Evolutionary conservation across 805 yeast species (phyloP), one percentile per base, ranked within the genome.

Genomic region (Teunomyces barrocoloradensis): DNA sequence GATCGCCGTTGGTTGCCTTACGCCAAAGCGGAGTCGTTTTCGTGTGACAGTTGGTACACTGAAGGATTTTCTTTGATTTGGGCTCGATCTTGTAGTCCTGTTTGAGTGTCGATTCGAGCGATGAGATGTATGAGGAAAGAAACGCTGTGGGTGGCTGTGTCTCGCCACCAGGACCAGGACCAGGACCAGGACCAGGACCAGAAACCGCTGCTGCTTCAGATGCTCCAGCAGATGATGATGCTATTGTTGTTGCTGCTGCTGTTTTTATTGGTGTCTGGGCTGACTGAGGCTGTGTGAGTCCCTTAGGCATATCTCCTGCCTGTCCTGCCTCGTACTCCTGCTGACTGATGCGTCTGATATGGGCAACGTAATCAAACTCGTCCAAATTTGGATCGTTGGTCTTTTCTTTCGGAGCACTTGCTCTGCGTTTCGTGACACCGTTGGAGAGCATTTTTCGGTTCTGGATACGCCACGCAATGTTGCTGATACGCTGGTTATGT

Each of bases 11-110:
- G 52, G 63, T 66, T 9, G 75, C 61, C 48, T 68, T 71, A 35
- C 78, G 59, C 78, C 78, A 73, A 18, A 73, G 54, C 9, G 78
- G 78, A 1, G 78, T 73, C 4, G 78, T 72, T 49, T 59, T 64
- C 5, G 78, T 73, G 35, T 68, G 68, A 52, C 78, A 73, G 56
- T 73, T 73, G 17, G 73, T 56, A 49, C 78, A 73, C 48, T 66
- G 74, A 17, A 69, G 54, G 11, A 44, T 30, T 29, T 37, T 32
- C 11, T 40, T 21, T 9, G 51, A 30, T 18, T 34, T 33, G 20
- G 42, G 46, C 17, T 42, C 32, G 28, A 42, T 34, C 21, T 40
- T 40, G 38, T 59, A 60, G 46, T 66, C 69, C 35, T 58, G 57
- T 40, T 65, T 66, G 27, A 71, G 54, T 3, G 72, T 61, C 18